These are phyloP conservation scores for Aleurites moluccanus DNA, from an alignment of 441 rosid genomes.

Conservation along the genomic window DNA sequence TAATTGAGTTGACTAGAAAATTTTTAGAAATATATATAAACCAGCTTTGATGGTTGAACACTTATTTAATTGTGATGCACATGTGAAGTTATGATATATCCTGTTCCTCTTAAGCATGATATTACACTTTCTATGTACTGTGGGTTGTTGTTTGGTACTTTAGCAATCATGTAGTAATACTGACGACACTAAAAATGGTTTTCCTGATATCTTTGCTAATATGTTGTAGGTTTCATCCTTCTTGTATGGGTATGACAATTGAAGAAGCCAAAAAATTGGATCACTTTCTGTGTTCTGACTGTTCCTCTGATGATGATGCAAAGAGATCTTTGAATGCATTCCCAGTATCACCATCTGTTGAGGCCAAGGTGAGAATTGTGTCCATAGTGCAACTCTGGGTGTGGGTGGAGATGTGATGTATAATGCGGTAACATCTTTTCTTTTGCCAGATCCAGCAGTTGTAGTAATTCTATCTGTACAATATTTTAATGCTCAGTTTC, in stretches of 20 bases:
- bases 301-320: constrained; percentile 62
- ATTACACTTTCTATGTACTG: neutral
- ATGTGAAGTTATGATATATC: neutral
- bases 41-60: neutral
- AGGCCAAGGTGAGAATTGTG: constrained; percentile 51
- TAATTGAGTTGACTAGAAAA: neutral
- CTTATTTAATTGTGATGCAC: neutral
- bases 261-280: constrained; percentile 88
- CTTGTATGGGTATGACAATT: constrained; percentile 82
- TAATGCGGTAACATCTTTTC: neutral
- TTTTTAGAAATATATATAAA: neutral
- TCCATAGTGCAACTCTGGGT: neutral
- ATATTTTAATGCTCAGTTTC: neutral
- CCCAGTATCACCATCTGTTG: constrained; percentile 56
- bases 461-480: neutral
- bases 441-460: neutral
- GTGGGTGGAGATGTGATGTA: neutral
- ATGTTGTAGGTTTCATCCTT: constrained; percentile 50
- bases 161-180: neutral
- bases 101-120: neutral
- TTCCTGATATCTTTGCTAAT: constrained; percentile 10
- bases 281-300: constrained; percentile 76
- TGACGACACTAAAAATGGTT: neutral
- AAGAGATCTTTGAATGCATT: constrained; percentile 59
- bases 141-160: constrained; percentile 2